Evolutionary conservation across 164 flowering plant species (phyloP).

Genomic region (Sextonia rubra): DNA sequence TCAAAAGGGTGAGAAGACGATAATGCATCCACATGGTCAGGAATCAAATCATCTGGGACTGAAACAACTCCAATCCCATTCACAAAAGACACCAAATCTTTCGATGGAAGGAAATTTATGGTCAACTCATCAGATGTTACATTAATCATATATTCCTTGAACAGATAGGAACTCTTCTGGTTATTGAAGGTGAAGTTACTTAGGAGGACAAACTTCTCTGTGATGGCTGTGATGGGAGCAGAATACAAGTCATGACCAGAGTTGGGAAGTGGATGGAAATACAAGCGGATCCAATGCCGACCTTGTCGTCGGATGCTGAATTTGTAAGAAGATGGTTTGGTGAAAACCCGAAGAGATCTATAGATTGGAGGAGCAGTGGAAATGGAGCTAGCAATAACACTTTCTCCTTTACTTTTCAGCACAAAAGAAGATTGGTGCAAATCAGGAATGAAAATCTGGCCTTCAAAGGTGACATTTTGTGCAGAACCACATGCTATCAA

Average conservation of each 20-base stretch:
- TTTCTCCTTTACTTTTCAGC: conserved; percentile 13
- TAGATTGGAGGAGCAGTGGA: conserved; percentile 25
- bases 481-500: conserved; percentile 33
- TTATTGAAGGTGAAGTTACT: conserved; percentile 24
- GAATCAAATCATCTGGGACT: conserved; percentile 28
- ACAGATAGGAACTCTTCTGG: conserved; percentile 21
- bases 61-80: conserved; percentile 38
- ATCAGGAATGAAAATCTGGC: conserved; percentile 27
- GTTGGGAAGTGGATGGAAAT: conserved; percentile 24
- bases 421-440: conserved; percentile 13
- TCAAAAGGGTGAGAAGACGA: conserved; percentile 13
- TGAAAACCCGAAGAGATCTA: conserved; percentile 23
- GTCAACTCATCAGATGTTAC: conserved; percentile 23
- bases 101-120: conserved; percentile 24
- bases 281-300: conserved; percentile 33
- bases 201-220: conserved; percentile 27
- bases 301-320: conserved; percentile 24
- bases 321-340: conserved; percentile 15
- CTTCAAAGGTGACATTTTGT: conserved; percentile 25
- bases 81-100: conserved; percentile 27
- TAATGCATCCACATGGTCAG: conserved; percentile 21
- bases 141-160: conserved; percentile 31
- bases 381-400: conserved; percentile 7
- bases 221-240: conserved; percentile 22
- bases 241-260: conserved; percentile 17